Base-by-base conservation (phyloP, 78 protist genomes). In the Emiliania huxleyi region DNA sequence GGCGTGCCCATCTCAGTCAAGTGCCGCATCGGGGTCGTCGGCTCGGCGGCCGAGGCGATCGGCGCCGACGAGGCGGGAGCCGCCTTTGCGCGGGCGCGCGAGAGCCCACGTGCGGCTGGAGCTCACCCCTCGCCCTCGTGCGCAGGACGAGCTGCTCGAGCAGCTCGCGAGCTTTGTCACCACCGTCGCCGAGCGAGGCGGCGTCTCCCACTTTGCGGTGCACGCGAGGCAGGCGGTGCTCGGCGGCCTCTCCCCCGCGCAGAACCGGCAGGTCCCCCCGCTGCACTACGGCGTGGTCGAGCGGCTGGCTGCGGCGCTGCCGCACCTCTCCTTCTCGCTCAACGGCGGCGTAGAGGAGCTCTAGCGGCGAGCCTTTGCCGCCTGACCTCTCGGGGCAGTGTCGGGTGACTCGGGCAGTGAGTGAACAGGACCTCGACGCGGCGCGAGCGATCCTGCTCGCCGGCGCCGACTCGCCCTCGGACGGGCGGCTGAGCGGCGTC, bases 11-110 rank as follows among this genome's bases (percentile, higher is more conserved):
- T 90, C 49, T 42, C 62, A 0, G 93, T 90, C n/a, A 90, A 90
- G 85, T 90, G 93, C 85, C 48, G 93, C 25, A 71, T 90, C 45
- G 93, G 93, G 26, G 85, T 77, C 45, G 22, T 19, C 18, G 38
- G 19, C 42, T 22, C 42, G 38, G 38, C 42, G 85, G 49, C 49
- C 12, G 85, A 40, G 49, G 49, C 25, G 38, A 29, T 69, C 75
- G 25, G 38, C 75, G 23, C 75, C 75, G 38, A 23, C 75, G n/a
- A n/a, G n/a, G n/a, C 75, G 38, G 38, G 38, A 23, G 23, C 75
- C 25, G 23, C 75, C 75, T 69, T 25, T 29, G 38, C 75, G 25
- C 38, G 38, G 23, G 23, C 75, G 23, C n/a, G n/a, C n/a, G n/a
- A n/a, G n/a, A n/a, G n/a, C n/a, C n/a, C n/a, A n/a, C n/a, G n/a